Base-by-base conservation (phyloP, 1,139 yeast species). In the Chernovozyma sophiae-reginae region DNA sequence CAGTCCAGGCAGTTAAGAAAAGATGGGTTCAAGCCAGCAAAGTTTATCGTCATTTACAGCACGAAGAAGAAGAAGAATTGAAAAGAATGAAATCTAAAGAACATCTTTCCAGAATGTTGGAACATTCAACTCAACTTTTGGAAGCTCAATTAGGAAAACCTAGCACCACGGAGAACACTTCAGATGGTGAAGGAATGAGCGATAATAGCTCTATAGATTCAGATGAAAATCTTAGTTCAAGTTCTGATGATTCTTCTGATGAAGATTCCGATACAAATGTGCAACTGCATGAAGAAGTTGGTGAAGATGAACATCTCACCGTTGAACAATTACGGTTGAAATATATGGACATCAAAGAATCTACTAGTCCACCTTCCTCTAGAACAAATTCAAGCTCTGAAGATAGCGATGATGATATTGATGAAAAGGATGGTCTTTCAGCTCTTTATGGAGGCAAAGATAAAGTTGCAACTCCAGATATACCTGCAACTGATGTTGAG, bases 21-120 rank as follows among this genome's bases (percentile, higher is more conserved):
- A 81, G 95, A 54, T 94, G 99, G 99, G 66, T 72, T 20, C 73
- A 90, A 39, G 98, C 97, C 2, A 86, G 82, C 44, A 89, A 86
- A 53, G 97, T 95, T 0, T 81, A 77, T 51, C 69, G 69, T 35
- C 71, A 63, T 31, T 66, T 74, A 35, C 75, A 70, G 42, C 61
- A 59, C 27, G 70, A 69, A 43, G 83, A 81, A 45, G 79, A 72
- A 42, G 92, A 83, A 44, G 83, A 79, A 58, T 65, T 86, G 59
- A 77, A 86, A 68, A 68, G 79, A 55, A 71, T 75, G 10, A 81
- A 82, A 54, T 97, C 97, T 26, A 85, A 92, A 55, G 85, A 86
- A 47, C 96, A 90, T 54, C 70, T 92, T 43, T 81, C 89, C 44
- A 84, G 86, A 55, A 90, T 92, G 74, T 65, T 92, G 43, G 95